phyloP scores from a whole-genome alignment of 129 eudicot species.

The Lonicera japonica region DNA sequence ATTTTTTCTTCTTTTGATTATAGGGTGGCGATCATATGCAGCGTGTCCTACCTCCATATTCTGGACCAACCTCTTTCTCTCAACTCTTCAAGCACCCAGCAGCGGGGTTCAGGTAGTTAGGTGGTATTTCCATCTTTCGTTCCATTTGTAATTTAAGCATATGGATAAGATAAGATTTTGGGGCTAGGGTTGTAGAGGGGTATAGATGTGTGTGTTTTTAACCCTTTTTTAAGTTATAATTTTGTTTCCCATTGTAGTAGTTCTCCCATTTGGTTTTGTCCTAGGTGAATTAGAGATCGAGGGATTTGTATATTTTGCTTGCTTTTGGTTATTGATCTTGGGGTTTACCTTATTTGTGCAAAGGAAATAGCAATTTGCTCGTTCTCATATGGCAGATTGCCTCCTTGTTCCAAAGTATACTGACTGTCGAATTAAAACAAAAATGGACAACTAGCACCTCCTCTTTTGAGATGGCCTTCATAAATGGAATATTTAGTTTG shows the following conservation, averaged over 20 bases:
- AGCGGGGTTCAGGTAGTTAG: constrained; percentile 33
- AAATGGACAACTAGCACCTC: too few relatives aligned
- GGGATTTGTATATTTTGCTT: constrained; percentile 14
- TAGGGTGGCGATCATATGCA: constrained; percentile 16
- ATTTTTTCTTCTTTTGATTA: constrained; percentile 19
- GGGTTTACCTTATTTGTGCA: constrained; percentile 11
- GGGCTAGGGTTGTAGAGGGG: constrained; percentile 49
- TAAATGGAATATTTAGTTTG: too few relatives aligned
- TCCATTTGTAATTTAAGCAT: constrained; percentile 31
- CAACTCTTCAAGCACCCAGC: not conserved
- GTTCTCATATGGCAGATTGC: not conserved
- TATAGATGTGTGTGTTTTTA: constrained; percentile 35
- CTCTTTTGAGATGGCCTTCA: too few relatives aligned
- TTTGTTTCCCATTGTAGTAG: not conserved
- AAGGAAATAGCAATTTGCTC: not conserved
- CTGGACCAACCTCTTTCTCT: constrained; percentile 28
- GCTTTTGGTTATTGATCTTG: constrained; percentile 4
- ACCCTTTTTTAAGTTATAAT: not conserved
- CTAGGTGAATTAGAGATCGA: constrained; percentile 18
- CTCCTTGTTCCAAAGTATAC: too few relatives aligned
- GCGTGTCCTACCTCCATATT: constrained; percentile 11
- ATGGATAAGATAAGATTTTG: constrained; percentile 30
- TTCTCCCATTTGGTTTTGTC: constrained; percentile 14
- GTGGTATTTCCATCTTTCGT: constrained; percentile 17
- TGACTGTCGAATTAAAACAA: too few relatives aligned